A percentile compares a stretch with the other conserved stretches of the same genome.
These are phyloP conservation scores for Xylariaceae sp. DNA, from an alignment of 2,329 filamentous ascomycete genomes.

Conservation along the genomic window DNA sequence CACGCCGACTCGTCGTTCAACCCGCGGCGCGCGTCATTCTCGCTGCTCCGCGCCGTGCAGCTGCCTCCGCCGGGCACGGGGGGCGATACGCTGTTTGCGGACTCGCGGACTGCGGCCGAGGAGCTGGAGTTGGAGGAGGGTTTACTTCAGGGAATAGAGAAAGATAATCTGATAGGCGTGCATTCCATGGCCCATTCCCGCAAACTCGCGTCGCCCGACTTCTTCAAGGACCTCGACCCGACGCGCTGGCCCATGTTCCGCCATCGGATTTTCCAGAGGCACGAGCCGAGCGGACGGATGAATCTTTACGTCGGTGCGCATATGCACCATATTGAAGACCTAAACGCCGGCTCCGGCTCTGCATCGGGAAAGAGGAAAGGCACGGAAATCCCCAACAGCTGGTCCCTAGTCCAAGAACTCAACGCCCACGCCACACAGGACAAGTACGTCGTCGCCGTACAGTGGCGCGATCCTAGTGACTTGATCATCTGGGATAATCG, in stretches of 20 bases:
- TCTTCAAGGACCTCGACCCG: slow-evolving; percentile 54
- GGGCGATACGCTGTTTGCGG: slow-evolving; percentile 60
- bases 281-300: slow-evolving; percentile 58
- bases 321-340: slow-evolving; percentile 59
- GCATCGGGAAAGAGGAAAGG: slow-evolving; percentile 43
- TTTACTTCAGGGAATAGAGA: slow-evolving; percentile 26
- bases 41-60: slow-evolving; percentile 56
- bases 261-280: slow-evolving; percentile 58
- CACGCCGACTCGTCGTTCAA: slow-evolving; percentile 64
- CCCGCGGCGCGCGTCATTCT: slow-evolving; percentile 58
- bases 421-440: slow-evolving; percentile 55
- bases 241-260: slow-evolving; percentile 46
- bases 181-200: slow-evolving; percentile 60
- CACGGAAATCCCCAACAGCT: slow-evolving; percentile 44
- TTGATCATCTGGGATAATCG: slow-evolving; percentile 67
- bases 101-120: slow-evolving; percentile 58
- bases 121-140: no score
- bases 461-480: slow-evolving; percentile 58
- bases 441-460: slow-evolving; percentile 53
- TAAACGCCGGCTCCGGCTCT: slow-evolving; percentile 41
- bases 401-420: slow-evolving; percentile 47
- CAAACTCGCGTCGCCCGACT: slow-evolving; percentile 57
- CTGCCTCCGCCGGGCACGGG: slow-evolving; percentile 56
- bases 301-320: slow-evolving; percentile 62
- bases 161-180: slow-evolving; percentile 53